These are phyloP conservation scores for Guillardia theta DNA, from an alignment of 78 protist genomes.

Conservation along the genomic window DNA sequence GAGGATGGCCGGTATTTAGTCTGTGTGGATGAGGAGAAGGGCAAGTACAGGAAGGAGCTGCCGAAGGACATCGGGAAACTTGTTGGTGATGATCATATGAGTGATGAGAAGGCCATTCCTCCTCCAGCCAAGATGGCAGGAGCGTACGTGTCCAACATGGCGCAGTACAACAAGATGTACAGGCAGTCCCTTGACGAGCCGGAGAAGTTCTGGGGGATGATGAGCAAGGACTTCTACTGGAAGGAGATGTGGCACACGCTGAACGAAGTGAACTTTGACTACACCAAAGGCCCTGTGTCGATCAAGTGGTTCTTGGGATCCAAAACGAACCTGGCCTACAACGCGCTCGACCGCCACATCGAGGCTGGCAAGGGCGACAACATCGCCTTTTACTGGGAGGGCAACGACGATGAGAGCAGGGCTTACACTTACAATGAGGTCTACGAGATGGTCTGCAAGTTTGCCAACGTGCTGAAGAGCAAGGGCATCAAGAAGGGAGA, in stretches of 20 bases:
- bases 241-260: not conserved
- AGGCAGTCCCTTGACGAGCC: conserved; percentile 10
- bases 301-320: conserved; percentile 78
- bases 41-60: too few species aligned
- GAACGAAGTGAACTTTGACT: conserved; percentile 13
- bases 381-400: conserved; percentile 53
- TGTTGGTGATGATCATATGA: too few species aligned
- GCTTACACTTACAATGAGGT: conserved; percentile 49
- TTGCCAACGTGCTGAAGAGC: conserved; percentile 51
- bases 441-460: conserved; percentile 12
- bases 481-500: conserved; percentile 65
- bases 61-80: too few species aligned
- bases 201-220: not conserved
- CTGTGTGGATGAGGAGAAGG: too few species aligned
- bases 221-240: not conserved
- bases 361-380: conserved; percentile 13
- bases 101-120: not conserved
- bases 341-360: conserved; percentile 82
- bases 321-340: conserved; percentile 77
- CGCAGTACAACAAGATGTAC: not conserved
- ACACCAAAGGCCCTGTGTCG: not conserved
- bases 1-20: too few species aligned
- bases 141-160: not conserved
- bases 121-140: not conserved
- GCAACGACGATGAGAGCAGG: conserved; percentile 58